Percentiles rank a stretch among this genome's conserved stretches.
Conservation (phyloP, 2,329 filamentous ascomycete species). For the Chaetomium sp. region DNA sequence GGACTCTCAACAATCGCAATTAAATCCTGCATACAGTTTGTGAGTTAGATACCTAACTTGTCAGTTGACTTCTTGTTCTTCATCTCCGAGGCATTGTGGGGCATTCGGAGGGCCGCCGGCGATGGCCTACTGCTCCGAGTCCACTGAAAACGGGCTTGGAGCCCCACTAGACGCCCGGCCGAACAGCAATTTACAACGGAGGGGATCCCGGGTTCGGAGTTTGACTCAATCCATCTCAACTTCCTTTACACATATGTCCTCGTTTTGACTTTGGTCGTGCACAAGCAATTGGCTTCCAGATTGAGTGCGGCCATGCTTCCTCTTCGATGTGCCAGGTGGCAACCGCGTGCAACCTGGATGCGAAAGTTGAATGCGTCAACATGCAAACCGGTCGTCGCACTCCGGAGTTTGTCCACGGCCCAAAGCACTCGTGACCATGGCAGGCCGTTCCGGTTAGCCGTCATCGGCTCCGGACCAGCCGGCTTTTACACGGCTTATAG, state of each 20-base stretch:
- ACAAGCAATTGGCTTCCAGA: background rate
- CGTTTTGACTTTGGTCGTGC: background rate
- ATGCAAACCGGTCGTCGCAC: background rate
- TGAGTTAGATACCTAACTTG: background rate
- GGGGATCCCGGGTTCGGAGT: background rate
- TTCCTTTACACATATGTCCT: background rate
- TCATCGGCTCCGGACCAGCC: constrained; percentile 91
- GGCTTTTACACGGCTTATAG: constrained; percentile 94
- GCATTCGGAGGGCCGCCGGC: constrained; percentile 20
- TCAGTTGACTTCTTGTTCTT: background rate
- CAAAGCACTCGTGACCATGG: constrained; percentile 37
- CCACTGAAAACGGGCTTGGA: background rate
- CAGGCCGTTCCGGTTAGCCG: constrained; percentile 73
- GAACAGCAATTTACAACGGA: constrained; percentile 1
- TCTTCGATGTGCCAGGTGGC: background rate
- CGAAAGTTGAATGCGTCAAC: constrained; percentile 11
- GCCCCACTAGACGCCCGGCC: constrained; percentile 14
- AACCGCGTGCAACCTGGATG: constrained; percentile 7
- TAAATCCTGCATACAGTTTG: background rate
- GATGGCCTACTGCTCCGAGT: constrained; percentile 12
- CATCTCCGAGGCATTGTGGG: background rate
- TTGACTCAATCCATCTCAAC: background rate
- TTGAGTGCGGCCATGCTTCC: constrained; percentile 6
- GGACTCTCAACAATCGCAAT: background rate
- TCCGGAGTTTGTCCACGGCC: constrained; percentile 21